phyloP scores from a whole-genome alignment of 2,329 filamentous ascomycete genomes.

The Mollisiaceae sp. region DNA sequence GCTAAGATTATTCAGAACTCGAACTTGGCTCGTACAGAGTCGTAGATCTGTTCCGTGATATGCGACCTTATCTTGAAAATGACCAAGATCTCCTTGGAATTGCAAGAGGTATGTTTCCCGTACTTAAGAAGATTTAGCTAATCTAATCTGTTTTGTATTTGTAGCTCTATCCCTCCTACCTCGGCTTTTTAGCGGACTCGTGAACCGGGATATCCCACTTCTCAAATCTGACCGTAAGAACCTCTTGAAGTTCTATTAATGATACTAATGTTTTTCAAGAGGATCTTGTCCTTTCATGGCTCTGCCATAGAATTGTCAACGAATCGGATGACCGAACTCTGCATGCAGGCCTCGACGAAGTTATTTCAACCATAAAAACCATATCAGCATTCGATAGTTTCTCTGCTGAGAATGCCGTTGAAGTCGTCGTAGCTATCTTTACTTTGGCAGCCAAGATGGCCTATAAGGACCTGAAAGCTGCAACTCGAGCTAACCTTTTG shows the following conservation, averaged over 20 bases:
- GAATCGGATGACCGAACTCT: conserved; percentile 24
- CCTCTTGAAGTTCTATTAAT: neutral
- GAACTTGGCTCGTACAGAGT: conserved; percentile 26
- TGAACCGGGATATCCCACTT: neutral
- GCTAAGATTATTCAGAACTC: conserved; percentile 26
- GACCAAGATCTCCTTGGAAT: conserved; percentile 29
- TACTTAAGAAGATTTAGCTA: neutral
- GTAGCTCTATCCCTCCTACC: neutral
- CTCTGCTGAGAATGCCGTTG: conserved; percentile 25
- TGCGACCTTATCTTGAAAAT: conserved; percentile 28
- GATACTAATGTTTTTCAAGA: neutral
- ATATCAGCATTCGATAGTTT: conserved; percentile 30
- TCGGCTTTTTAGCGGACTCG: neutral
- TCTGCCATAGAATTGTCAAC: conserved; percentile 27
- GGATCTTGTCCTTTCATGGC: conserved; percentile 1
- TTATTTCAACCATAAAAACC: conserved; percentile 22
- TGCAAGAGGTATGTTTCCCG: conserved; percentile 27
- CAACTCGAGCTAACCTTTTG: conserved; percentile 33
- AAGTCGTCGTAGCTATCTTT: conserved; percentile 31
- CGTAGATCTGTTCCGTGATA: conserved; percentile 25
- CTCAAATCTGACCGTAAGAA: neutral
- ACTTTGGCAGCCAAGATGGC: conserved; percentile 19
- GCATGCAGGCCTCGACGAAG: conserved; percentile 32
- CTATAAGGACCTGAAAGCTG: conserved; percentile 30
- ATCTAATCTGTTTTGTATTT: neutral